Evolutionary conservation across 306 rosid genomes (phyloP).

Genomic region (Astragalus glycyphyllos): DNA sequence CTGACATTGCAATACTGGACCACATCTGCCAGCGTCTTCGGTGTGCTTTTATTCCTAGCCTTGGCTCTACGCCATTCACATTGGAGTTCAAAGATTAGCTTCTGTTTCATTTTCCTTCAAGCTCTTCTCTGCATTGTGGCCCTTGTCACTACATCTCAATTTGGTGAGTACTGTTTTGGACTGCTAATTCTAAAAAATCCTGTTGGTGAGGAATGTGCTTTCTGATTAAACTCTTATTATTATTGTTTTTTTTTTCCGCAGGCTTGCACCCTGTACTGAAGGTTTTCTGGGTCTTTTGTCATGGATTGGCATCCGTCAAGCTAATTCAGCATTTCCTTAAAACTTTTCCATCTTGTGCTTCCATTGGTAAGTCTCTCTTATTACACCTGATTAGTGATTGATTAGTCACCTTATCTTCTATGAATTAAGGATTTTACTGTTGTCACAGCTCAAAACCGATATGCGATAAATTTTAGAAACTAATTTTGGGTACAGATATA

Average conservation of each 20-base stretch:
- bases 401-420: neutral
- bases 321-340: slow-evolving; percentile 72
- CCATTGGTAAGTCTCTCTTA: slow-evolving; percentile 73
- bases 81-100: slow-evolving; percentile 58
- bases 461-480: neutral
- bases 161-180: slow-evolving; percentile 55
- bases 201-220: neutral
- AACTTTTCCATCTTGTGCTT: slow-evolving; percentile 91
- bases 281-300: slow-evolving; percentile 78
- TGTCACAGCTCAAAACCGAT: neutral
- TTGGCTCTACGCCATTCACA: slow-evolving; percentile 39
- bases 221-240: slow-evolving; percentile 11
- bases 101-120: slow-evolving; percentile 55
- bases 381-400: neutral
- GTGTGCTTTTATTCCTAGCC: slow-evolving; percentile 67
- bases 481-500: neutral
- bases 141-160: slow-evolving; percentile 54
- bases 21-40: slow-evolving; percentile 70
- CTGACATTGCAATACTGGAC: slow-evolving; percentile 90
- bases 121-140: slow-evolving; percentile 53
- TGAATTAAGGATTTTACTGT: slow-evolving; percentile 24
- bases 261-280: slow-evolving; percentile 59
- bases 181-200: neutral
- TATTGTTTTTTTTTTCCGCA: slow-evolving; percentile 42
- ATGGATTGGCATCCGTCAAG: slow-evolving; percentile 81